These are phyloP conservation scores for Xylaria grammica DNA, from an alignment of 495 filamentous ascomycete genomes.

Conservation along the genomic window DNA sequence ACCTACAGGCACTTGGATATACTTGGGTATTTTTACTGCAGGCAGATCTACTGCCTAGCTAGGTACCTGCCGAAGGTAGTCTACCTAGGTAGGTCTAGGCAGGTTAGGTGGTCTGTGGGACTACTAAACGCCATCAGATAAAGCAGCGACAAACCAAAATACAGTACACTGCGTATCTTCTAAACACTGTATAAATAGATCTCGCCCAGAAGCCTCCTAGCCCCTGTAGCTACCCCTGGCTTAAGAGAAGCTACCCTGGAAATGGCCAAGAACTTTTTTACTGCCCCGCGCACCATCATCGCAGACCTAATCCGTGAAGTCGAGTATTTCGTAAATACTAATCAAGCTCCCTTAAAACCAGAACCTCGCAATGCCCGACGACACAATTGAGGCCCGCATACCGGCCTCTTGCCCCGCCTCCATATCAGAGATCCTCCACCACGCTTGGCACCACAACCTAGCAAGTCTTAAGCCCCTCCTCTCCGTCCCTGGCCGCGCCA, in stretches of 20 bases:
- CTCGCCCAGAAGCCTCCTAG: background rate
- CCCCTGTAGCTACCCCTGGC: background rate
- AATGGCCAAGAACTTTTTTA: conserved; percentile 7
- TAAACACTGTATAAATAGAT: background rate
- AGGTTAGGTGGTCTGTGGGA: no score
- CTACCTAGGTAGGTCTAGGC: no score
- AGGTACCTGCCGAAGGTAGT: no score
- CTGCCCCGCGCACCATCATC: conserved; percentile 15
- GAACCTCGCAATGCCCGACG: conserved; percentile 35
- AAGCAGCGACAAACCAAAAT: background rate
- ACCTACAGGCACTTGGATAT: no score
- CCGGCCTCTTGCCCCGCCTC: conserved; percentile 49
- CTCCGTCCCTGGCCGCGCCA: conserved; percentile 66
- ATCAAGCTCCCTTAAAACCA: conserved; percentile 7
- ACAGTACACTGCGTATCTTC: background rate
- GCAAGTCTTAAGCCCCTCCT: conserved; percentile 74
- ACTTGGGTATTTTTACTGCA: no score
- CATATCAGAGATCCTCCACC: conserved; percentile 70
- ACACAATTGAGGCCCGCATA: conserved; percentile 51
- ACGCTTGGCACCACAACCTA: conserved; percentile 83
- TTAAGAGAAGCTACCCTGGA: conserved; percentile 14
- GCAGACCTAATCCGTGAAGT: background rate
- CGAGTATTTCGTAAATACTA: conserved; percentile 2
- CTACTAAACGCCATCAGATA: no score
- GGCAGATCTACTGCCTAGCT: no score